These are phyloP conservation scores for Sporothrix phasma DNA, from an alignment of 2,329 filamentous ascomycete genomes.

Conservation along the genomic window DNA sequence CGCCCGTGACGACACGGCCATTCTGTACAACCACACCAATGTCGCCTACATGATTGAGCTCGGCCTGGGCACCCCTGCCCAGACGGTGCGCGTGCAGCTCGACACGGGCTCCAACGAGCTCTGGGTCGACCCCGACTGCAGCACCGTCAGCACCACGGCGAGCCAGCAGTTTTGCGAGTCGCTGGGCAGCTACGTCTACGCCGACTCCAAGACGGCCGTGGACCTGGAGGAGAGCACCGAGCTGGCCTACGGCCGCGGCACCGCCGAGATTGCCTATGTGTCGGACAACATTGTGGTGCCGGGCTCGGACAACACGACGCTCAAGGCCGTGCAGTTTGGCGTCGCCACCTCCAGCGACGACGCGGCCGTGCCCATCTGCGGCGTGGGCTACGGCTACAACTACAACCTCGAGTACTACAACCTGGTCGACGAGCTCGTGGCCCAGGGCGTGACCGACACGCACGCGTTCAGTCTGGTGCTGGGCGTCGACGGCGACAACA, in stretches of 20 bases:
- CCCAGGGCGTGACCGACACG: conserved; percentile 38
- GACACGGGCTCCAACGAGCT: conserved; percentile 48
- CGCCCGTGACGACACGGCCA: conserved; percentile 10
- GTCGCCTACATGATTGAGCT: conserved; percentile 22
- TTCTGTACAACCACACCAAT: conserved; percentile 16
- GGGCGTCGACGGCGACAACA: conserved; percentile 22
- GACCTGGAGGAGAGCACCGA: conserved; percentile 23
- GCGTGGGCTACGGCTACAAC: conserved; percentile 53
- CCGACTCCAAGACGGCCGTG: conserved; percentile 27
- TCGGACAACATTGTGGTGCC: conserved; percentile 29
- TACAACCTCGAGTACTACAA: conserved; percentile 32
- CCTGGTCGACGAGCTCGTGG: conserved; percentile 36
- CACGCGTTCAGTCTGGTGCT: conserved; percentile 28
- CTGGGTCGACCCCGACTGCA: conserved; percentile 50
- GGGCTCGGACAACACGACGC: conserved; percentile 25
- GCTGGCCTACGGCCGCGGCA: conserved; percentile 38
- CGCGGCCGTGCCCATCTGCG: conserved; percentile 49
- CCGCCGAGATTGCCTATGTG: conserved; percentile 34
- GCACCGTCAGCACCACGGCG: conserved; percentile 29
- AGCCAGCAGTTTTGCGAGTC: conserved; percentile 29
- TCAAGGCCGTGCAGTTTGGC: conserved; percentile 47
- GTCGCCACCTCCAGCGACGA: conserved; percentile 39
- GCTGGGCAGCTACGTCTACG: conserved; percentile 32
- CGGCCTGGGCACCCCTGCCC: conserved; percentile 39
- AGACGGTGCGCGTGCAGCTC: conserved; percentile 39